These are phyloP conservation scores for Lichtheimia corymbifera DNA, from an alignment of 371 early-diverging fungal species.

Conservation along the genomic window DNA sequence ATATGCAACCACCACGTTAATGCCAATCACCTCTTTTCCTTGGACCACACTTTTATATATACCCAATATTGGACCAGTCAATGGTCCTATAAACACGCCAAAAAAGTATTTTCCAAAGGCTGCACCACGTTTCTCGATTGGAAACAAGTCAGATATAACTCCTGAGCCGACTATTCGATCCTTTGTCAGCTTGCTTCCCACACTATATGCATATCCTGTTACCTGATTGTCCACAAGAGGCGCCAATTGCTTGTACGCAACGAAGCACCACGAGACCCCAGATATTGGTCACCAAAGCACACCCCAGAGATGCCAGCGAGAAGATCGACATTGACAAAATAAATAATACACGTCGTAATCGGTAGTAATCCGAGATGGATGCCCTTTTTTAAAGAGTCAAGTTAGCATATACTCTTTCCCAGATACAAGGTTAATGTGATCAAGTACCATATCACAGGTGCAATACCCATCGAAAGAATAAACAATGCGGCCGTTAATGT, in stretches of 20 bases:
- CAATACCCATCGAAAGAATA: constrained; percentile 59
- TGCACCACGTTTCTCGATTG: constrained; percentile 29
- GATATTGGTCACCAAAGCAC: constrained; percentile 60
- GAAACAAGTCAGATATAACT: constrained; percentile 25
- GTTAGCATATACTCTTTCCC: constrained; percentile 14
- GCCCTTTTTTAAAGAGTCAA: constrained; percentile 47
- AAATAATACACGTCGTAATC: constrained; percentile 60
- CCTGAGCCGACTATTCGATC: constrained; percentile 7
- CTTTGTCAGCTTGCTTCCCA: too few relatives aligned
- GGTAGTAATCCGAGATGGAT: constrained; percentile 17
- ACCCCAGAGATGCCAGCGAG: constrained; percentile 66
- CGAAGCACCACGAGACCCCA: constrained; percentile 65
- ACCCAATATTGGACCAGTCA: constrained; percentile 39
- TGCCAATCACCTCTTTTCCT: constrained; percentile 19
- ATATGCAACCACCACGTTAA: constrained; percentile 24
- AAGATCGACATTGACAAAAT: constrained; percentile 61
- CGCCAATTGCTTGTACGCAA: constrained; percentile 70
- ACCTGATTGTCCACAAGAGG: constrained; percentile 59
- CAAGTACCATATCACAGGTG: constrained; percentile 63
- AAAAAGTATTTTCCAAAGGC: constrained; percentile 52
- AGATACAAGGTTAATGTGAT: background rate
- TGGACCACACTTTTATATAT: constrained; percentile 29
- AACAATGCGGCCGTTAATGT: constrained; percentile 58
- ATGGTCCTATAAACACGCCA: constrained; percentile 56
- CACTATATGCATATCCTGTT: too few relatives aligned